Conservation (phyloP, 257 asterid species). For the Mentha longifolia region DNA sequence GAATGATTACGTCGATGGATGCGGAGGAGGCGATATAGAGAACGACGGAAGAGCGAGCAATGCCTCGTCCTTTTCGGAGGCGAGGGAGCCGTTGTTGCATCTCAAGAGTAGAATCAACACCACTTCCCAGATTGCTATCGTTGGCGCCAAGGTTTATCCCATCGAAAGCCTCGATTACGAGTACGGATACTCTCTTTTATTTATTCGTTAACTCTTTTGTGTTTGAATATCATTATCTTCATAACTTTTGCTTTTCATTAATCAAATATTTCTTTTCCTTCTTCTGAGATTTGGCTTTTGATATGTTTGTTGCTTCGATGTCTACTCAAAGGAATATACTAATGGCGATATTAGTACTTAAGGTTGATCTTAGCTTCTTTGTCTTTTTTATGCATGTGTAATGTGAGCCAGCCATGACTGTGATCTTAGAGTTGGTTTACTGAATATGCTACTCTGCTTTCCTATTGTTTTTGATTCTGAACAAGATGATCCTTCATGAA, state of each 20-base stretch:
- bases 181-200: constrained; percentile 37
- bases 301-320: background rate
- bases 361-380: background rate
- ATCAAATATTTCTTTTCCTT: too few relatives aligned
- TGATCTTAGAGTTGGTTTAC: background rate
- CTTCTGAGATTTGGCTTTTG: constrained; percentile 20
- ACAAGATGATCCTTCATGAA: constrained; percentile 4
- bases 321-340: background rate
- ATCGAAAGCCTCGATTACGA: constrained; percentile 94
- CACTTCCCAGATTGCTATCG: constrained; percentile 86
- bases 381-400: background rate
- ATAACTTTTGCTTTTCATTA: background rate
- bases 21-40: constrained; percentile 45
- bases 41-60: constrained; percentile 47
- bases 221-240: constrained; percentile 43
- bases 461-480: constrained; percentile 5
- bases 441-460: background rate
- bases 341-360: background rate
- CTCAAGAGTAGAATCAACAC: constrained; percentile 60
- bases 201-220: constrained; percentile 18
- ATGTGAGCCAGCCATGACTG: background rate
- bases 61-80: constrained; percentile 47
- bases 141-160: constrained; percentile 75
- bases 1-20: constrained; percentile 18
- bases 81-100: constrained; percentile 63